These are phyloP conservation scores for Heteromeles arbutifolia DNA, from an alignment of 306 rosid genomes.

Conservation along the genomic window DNA sequence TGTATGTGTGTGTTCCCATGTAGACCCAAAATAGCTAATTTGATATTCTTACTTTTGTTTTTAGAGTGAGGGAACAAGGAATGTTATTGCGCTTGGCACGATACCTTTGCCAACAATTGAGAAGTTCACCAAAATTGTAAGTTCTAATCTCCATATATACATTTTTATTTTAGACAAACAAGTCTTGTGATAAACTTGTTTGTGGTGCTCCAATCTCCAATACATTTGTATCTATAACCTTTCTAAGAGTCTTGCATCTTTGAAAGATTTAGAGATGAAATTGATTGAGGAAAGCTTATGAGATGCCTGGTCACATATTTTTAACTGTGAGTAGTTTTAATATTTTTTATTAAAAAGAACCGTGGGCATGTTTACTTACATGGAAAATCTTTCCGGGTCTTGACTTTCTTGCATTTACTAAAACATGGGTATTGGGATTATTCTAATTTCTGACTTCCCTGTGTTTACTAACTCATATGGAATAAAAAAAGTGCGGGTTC, in stretches of 20 bases:
- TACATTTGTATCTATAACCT: neutral
- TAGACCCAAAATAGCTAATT: neutral
- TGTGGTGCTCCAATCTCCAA: neutral
- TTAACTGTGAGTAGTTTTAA: neutral
- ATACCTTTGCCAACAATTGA: conserved; percentile 85
- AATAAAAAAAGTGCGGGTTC: no score
- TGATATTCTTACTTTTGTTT: conserved; percentile 19
- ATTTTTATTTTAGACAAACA: neutral
- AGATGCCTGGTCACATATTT: neutral
- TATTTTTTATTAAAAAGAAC: neutral
- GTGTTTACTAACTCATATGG: neutral
- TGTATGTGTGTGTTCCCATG: neutral
- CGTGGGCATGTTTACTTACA: neutral
- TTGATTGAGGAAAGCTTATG: neutral
- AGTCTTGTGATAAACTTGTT: neutral
- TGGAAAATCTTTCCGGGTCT: neutral
- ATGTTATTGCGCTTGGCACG: conserved; percentile 75
- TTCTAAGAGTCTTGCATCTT: neutral
- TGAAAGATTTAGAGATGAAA: neutral
- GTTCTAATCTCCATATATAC: conserved; percentile 18
- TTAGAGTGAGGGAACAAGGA: conserved; percentile 85
- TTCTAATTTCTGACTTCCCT: neutral
- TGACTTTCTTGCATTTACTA: neutral
- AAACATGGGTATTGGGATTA: neutral
- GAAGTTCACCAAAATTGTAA: conserved; percentile 78